These are phyloP conservation scores for Neofusicoccum parvum DNA, from an alignment of 2,329 filamentous ascomycete genomes.

Conservation along the genomic window DNA sequence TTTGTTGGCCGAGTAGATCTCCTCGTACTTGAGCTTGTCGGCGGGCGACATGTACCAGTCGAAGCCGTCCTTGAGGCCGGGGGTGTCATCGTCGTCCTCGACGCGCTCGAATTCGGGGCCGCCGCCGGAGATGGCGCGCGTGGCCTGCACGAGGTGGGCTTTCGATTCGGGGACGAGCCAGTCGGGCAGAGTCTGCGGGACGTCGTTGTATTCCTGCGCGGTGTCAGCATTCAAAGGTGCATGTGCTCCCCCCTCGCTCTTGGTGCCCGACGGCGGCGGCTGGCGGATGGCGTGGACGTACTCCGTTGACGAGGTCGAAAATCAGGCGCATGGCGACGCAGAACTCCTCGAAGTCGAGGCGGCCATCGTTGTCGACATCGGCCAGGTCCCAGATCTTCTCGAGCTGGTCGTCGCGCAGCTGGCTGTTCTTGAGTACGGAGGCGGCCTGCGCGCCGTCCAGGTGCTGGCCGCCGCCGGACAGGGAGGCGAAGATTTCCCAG, in stretches of 20 bases:
- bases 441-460: slow-evolving; percentile 71
- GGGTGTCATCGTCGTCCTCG: slow-evolving; percentile 73
- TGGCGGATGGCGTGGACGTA: slow-evolving; percentile 48
- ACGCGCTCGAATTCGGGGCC: slow-evolving; percentile 83
- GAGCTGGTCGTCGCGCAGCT: slow-evolving; percentile 78
- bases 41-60: slow-evolving; percentile 98
- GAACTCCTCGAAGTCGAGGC: slow-evolving; percentile 98
- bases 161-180: slow-evolving; percentile 92
- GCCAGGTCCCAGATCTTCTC: slow-evolving; percentile 96
- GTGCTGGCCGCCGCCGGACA: slow-evolving; percentile 64
- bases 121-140: slow-evolving; percentile 65
- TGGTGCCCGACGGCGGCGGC: slow-evolving; percentile 3
- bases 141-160: slow-evolving; percentile 45
- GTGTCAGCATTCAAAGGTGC: neutral
- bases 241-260: neutral
- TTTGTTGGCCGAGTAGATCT: slow-evolving; percentile 92
- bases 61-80: slow-evolving; percentile 90
- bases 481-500: slow-evolving; percentile 77
- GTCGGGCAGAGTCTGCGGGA: slow-evolving; percentile 83
- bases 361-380: slow-evolving; percentile 95
- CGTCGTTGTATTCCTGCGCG: slow-evolving; percentile 73
- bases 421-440: slow-evolving; percentile 72
- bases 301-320: slow-evolving; percentile 94
- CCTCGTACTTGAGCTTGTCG: slow-evolving; percentile 93
- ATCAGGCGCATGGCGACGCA: slow-evolving; percentile 98